Base-by-base conservation (phyloP, 2,329 filamentous ascomycete species). In the Ophiostoma piceae region DNA sequence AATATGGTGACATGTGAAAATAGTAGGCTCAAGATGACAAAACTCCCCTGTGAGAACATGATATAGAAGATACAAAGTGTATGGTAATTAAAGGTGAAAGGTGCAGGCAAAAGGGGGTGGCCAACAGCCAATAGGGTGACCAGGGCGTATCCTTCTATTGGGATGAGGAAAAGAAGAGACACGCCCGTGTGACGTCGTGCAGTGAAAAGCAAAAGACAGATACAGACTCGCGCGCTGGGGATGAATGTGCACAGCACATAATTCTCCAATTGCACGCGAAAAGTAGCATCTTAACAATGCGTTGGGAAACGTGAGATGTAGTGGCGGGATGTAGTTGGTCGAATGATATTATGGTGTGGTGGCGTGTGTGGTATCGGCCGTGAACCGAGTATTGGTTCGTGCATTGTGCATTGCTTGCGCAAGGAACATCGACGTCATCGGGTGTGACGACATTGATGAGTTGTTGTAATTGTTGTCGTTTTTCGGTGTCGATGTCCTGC, bases 381-480 rank as follows among this genome's bases (percentile, higher is more conserved):
- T 37, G 60, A 64, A 32, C 16, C 60, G 7, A 9, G 60, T 64
- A 65, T 65, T 65, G 62, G 35, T 12, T 26, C 29, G 62, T 26
- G 62, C 62, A 65, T 65, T 37, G 62, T 65, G 62, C 62, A 65
- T 65, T 37, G 62, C 41, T 65, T 65, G 62, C 5, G 35, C 19
- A 35, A 65, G 62, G 35, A 41, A 39, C 19, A 35, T 65, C 62
- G 62, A 65, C 62, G 32, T 65, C 35, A 37, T 37, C 19, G 9
- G n/a, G 39, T 14, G 11, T 41, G 39, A 41, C 39, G 9, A 37
- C 9, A 37, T 11, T 11, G 60, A n/a, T 39, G 60, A n/a, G 8
- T 29, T 16, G 22, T 7, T n/a, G 16, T n/a, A n/a, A n/a, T 8
- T 8, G 4, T 2, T 14, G 9, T 7, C 12, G 32, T 37, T 39